A percentile compares a stretch with the other conserved stretches of the same genome.
Evolutionary conservation across 768 basidiomycete genomes (phyloP).

Genomic region (Agrocybe praecox): DNA sequence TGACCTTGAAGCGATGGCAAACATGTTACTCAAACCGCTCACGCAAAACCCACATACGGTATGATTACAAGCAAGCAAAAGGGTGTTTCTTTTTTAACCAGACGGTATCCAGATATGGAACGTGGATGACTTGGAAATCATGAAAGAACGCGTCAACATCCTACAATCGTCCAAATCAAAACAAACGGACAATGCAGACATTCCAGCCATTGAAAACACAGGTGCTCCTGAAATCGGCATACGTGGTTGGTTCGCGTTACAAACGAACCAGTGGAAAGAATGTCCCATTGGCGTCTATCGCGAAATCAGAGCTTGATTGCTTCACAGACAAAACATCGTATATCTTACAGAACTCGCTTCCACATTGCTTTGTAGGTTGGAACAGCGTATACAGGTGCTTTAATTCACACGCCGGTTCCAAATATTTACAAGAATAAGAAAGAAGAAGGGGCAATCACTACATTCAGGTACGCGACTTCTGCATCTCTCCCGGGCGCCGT

Average conservation of each 20-base stretch:
- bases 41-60: conserved; percentile 7
- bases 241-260: conserved; percentile 58
- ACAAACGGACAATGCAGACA: neutral
- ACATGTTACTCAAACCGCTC: conserved; percentile 10
- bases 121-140: conserved; percentile 48
- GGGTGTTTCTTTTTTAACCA: neutral
- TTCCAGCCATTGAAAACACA: neutral
- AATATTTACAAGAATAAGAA: neutral
- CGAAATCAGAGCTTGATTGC: neutral
- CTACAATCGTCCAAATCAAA: conserved; percentile 12
- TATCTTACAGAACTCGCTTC: neutral
- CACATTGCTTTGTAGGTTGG: too few species aligned
- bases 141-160: conserved; percentile 53
- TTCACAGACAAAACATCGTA: neutral
- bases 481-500: conserved; percentile 20
- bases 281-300: conserved; percentile 66
- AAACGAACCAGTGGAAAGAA: conserved; percentile 54
- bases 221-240: conserved; percentile 7
- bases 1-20: conserved; percentile 15
- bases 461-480: conserved; percentile 21
- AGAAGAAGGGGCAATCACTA: neutral
- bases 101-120: conserved; percentile 48
- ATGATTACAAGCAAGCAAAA: neutral
- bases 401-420: neutral
- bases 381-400: neutral